Evolutionary conservation across 805 yeast species (phyloP).

Genomic region (Citeromyces matritensis): DNA sequence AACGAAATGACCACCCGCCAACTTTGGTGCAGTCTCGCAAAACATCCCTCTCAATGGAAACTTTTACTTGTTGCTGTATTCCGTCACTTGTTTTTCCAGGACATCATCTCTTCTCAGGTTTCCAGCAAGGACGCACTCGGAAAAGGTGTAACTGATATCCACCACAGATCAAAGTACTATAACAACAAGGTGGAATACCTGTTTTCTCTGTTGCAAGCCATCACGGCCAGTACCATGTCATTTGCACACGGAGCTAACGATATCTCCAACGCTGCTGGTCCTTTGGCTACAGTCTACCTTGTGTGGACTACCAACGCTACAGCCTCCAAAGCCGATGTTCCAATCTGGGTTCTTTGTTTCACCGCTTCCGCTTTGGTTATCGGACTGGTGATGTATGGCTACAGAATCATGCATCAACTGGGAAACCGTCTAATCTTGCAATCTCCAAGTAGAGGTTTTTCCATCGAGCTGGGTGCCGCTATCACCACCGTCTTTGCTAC

Average conservation of each 20-base stretch:
- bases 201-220: constrained; percentile 51
- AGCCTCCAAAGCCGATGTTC: constrained; percentile 36
- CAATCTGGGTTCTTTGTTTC: constrained; percentile 56
- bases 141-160: constrained; percentile 33
- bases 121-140: constrained; percentile 18
- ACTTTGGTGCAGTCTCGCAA: constrained; percentile 22
- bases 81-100: constrained; percentile 50
- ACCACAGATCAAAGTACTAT: constrained; percentile 44
- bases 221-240: constrained; percentile 69
- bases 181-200: constrained; percentile 58
- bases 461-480: constrained; percentile 70
- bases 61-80: constrained; percentile 28
- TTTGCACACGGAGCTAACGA: constrained; percentile 78
- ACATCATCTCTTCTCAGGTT: constrained; percentile 38
- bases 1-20: constrained; percentile 6
- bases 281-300: constrained; percentile 48
- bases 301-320: constrained; percentile 41
- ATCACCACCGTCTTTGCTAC: constrained; percentile 65
- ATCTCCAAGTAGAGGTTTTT: constrained; percentile 67
- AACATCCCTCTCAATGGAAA: constrained; percentile 40
- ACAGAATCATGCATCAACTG: constrained; percentile 47
- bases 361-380: constrained; percentile 53
- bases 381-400: constrained; percentile 62
- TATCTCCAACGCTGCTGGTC: constrained; percentile 68
- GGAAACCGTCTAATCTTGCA: constrained; percentile 65